These are phyloP conservation scores for Dactylellina sp. DNA, from an alignment of 2,329 filamentous ascomycete genomes.

Conservation along the genomic window DNA sequence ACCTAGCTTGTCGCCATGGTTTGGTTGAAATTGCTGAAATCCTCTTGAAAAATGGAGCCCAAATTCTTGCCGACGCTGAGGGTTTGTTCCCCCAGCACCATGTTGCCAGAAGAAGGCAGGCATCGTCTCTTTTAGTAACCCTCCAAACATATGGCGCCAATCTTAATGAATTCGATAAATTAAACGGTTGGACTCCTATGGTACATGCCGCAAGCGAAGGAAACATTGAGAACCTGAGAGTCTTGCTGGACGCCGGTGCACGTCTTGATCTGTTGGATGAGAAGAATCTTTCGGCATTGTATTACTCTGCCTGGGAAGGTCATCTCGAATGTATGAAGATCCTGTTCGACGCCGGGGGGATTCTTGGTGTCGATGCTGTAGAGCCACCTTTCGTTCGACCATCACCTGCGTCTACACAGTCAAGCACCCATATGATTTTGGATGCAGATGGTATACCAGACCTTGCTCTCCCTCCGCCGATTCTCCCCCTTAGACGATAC, in stretches of 20 bases:
- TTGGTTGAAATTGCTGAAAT: conserved; percentile 86
- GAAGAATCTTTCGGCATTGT: conserved; percentile 92
- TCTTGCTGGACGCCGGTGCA: conserved; percentile 81
- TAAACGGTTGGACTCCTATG: conserved; percentile 96
- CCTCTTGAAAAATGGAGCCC: conserved; percentile 81
- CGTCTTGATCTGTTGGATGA: conserved; percentile 86
- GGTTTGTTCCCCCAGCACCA: conserved; percentile 97
- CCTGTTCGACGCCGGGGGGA: conserved; percentile 70
- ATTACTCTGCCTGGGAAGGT: conserved; percentile 98
- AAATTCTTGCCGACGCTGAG: conserved; percentile 92
- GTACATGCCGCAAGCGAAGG: conserved; percentile 97
- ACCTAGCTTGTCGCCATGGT: conserved; percentile 93
- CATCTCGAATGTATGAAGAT: conserved; percentile 94
- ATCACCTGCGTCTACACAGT: conserved; percentile 61
- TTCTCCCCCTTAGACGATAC: conserved; percentile 92
- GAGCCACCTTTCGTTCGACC: conserved; percentile 58
- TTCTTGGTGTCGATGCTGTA: conserved; percentile 58
- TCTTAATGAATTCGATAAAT: conserved; percentile 90
- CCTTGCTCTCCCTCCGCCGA: conserved; percentile 91
- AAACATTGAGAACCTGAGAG: conserved; percentile 86
- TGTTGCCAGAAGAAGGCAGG: conserved; percentile 87
- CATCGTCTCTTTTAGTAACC: conserved; percentile 80
- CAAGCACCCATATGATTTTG: conserved; percentile 71
- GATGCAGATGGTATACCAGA: conserved; percentile 91
- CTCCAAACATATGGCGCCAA: conserved; percentile 88